phyloP scores from a whole-genome alignment of 176 grass and related monocot species.

The Triticum turgidum region DNA sequence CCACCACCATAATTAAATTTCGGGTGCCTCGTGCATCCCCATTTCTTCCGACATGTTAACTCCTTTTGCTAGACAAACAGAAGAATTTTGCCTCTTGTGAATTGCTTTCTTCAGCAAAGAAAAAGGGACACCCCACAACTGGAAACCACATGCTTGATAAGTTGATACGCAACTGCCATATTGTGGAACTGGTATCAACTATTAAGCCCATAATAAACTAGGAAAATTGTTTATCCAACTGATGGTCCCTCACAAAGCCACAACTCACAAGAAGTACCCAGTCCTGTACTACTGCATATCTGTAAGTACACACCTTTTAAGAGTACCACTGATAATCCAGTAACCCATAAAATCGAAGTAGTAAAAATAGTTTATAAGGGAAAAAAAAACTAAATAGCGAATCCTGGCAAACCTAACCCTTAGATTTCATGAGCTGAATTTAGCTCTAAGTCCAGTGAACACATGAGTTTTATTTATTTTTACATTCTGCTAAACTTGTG shows the following conservation, averaged over 20 bases:
- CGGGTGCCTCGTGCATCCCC: neutral
- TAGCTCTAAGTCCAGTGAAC: neutral
- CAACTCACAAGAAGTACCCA: constrained; percentile 17
- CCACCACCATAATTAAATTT: neutral
- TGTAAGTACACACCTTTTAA: constrained; percentile 36
- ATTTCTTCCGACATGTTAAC: neutral
- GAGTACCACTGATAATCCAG: neutral
- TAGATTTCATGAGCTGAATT: neutral
- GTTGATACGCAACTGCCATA: neutral
- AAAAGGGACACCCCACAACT: neutral
- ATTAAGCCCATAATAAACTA: neutral
- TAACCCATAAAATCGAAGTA: neutral
- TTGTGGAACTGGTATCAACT: neutral
- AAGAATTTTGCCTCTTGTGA: neutral
- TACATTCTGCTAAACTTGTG: neutral
- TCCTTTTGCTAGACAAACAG: neutral
- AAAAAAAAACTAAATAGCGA: neutral
- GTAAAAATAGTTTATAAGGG: neutral
- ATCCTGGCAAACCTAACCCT: neutral
- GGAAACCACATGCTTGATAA: constrained; percentile 19
- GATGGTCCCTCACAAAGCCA: constrained; percentile 38
- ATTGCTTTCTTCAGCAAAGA: constrained; percentile 1
- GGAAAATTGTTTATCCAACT: constrained; percentile 22
- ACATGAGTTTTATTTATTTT: neutral
- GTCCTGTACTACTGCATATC: constrained; percentile 29